Evolutionary conservation across 2,329 filamentous ascomycete species (phyloP).

Genomic region (Pseudocercospora macadamiae): DNA sequence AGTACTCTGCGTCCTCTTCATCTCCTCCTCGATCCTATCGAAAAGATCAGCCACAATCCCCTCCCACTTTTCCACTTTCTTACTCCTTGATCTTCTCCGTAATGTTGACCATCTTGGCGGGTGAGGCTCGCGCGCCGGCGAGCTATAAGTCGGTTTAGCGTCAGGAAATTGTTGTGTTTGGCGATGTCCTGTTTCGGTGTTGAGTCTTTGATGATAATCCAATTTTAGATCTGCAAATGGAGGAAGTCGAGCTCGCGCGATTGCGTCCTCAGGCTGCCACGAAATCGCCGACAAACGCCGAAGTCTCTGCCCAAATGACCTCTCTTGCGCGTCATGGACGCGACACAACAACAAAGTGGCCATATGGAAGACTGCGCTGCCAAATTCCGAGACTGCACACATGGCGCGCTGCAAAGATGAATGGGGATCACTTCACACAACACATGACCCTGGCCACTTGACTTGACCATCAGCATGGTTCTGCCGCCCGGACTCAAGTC

Average conservation of each 20-base stretch:
- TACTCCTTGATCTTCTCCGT: conserved; percentile 99
- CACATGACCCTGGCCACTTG: conserved; percentile 1
- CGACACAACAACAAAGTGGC: no score
- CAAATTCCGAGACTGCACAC: no score
- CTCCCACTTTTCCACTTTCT: conserved; percentile 35
- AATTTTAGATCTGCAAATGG: neutral
- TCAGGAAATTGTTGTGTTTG: neutral
- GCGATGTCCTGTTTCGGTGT: neutral
- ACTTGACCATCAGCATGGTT: conserved; percentile 20
- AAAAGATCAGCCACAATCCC: conserved; percentile 27
- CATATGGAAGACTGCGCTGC: no score
- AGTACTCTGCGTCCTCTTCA: conserved; percentile 97
- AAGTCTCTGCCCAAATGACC: neutral
- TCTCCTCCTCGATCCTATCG: conserved; percentile 98
- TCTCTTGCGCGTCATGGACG: neutral
- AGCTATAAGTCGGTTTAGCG: neutral
- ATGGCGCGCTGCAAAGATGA: neutral
- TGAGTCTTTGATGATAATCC: neutral
- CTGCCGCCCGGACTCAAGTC: conserved; percentile 33
- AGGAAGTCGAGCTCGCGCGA: neutral
- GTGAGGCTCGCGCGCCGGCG: conserved; percentile 22
- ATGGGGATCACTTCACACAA: neutral
- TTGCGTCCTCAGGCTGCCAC: neutral
- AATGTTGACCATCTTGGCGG: conserved; percentile 87
- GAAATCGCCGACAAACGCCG: neutral